Percentiles rank a stretch among this genome's conserved stretches.
These are phyloP conservation scores for Cutaneotrichosporon dermatis DNA, from an alignment of 1,284 basidiomycete genomes.

Conservation along the genomic window DNA sequence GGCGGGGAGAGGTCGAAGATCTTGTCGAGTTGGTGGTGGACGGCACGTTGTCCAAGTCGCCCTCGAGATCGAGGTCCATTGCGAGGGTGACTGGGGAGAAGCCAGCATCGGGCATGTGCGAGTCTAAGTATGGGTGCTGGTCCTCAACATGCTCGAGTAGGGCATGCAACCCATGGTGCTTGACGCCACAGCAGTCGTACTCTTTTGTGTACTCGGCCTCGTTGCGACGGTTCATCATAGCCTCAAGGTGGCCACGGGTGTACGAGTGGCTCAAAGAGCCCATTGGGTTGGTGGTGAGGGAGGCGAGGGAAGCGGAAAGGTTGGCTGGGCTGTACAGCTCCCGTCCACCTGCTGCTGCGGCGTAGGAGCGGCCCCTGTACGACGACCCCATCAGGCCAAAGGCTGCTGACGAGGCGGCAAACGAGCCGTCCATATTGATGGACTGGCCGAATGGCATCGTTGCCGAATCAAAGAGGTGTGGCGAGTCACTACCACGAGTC, in stretches of 20 bases:
- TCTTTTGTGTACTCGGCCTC: constrained; percentile 41
- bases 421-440: constrained; percentile 44
- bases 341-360: constrained; percentile 33
- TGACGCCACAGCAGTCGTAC: constrained; percentile 42
- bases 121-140: constrained; percentile 37
- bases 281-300: constrained; percentile 29
- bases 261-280: constrained; percentile 33
- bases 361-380: constrained; percentile 39
- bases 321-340: constrained; percentile 14
- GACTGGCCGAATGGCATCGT: constrained; percentile 39
- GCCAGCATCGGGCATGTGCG: constrained; percentile 23
- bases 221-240: constrained; percentile 29
- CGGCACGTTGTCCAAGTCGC: constrained; percentile 18
- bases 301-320: constrained; percentile 41
- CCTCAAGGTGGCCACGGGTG: constrained; percentile 37
- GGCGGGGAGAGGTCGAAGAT: constrained; percentile 30
- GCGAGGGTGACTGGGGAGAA: constrained; percentile 42
- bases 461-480: constrained; percentile 29
- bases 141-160: constrained; percentile 46
- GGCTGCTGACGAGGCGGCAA: constrained; percentile 29
- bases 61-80: constrained; percentile 46
- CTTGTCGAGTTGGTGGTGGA: constrained; percentile 30
- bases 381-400: constrained; percentile 32
- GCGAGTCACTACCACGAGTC: constrained; percentile 28
- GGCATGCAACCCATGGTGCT: constrained; percentile 38